Evolutionary conservation across 1,284 basidiomycete species (phyloP), one percentile per base, ranked within the genome.

Genomic region (Moniliophthora roreri): DNA sequence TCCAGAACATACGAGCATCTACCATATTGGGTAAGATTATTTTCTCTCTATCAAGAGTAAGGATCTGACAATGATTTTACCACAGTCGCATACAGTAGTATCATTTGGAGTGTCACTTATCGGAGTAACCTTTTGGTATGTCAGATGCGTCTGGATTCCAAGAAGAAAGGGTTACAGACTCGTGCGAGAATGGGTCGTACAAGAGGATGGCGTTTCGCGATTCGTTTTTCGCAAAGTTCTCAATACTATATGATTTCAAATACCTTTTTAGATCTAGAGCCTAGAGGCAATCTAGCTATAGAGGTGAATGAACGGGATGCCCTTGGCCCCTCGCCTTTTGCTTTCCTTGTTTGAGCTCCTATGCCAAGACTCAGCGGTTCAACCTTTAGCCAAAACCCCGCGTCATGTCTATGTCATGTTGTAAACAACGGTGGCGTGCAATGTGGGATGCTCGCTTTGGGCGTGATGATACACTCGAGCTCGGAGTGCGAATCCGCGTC

Each of bases 11-110:
- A 87, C 59, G 70, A 77, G 26, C 64, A 69, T 47, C 70, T 89
- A 21, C 85, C 85, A 2, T 88, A 88, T 61, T 88, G 79, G 74
- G 85, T 85, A 58, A 62, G 82, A 66, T 32, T 15, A 35, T n/a
- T 47, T 28, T 8, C n/a, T 2, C 7, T 7, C 2, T 9, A 6
- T 32, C 45, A 2, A 26, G 13, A 3, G 8, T 26, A 6, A 10
- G 18, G 15, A 15, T n/a, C 24, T 47, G 24, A 13, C 21, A 16
- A 13, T n/a, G 46, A 18, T 21, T 6, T 9, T 10, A 15, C 34
- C 18, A 18, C 41, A 85, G 84, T 70, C 77, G 11, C 85, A 87
- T 55, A 71, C 79, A 9, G 66, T 76, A n/a, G 73, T 76, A 10
- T 75, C 79, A 0, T 69, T 80, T 53, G 64, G 69, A 1, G 72